phyloP scores from a whole-genome alignment of 225 moss, liverwort and hornwort genomes.

The Pleurozium schreberi region DNA sequence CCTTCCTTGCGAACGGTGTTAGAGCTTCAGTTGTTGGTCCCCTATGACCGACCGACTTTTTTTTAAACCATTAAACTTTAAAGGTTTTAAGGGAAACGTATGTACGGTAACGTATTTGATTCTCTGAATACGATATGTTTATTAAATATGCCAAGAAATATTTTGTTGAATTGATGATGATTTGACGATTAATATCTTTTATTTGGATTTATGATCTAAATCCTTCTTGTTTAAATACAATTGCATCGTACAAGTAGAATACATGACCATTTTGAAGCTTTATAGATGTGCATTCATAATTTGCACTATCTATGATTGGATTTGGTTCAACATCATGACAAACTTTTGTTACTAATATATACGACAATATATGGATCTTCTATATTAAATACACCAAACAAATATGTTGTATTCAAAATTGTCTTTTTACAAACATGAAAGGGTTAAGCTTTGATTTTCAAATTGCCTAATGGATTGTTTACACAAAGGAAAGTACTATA shows the following conservation, averaged over 20 bases:
- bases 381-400: background rate
- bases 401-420: background rate
- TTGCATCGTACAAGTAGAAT: fast-evolving
- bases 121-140: background rate
- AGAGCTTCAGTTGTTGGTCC: background rate
- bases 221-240: background rate
- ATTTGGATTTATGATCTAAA: background rate
- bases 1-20: background rate
- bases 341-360: background rate
- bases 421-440: fast-evolving
- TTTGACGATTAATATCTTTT: background rate
- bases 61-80: background rate
- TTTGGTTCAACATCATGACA: background rate
- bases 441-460: background rate
- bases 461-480: fast-evolving
- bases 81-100: background rate
- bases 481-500: background rate
- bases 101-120: background rate
- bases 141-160: background rate
- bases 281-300: background rate
- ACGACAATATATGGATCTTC: background rate
- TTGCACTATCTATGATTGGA: background rate
- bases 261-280: background rate
- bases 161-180: background rate
- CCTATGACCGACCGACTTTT: background rate